Evolutionary conservation across 257 asterid species (phyloP), one percentile per base, ranked within the genome.

Genomic region (Lithospermum erythrorhizon): DNA sequence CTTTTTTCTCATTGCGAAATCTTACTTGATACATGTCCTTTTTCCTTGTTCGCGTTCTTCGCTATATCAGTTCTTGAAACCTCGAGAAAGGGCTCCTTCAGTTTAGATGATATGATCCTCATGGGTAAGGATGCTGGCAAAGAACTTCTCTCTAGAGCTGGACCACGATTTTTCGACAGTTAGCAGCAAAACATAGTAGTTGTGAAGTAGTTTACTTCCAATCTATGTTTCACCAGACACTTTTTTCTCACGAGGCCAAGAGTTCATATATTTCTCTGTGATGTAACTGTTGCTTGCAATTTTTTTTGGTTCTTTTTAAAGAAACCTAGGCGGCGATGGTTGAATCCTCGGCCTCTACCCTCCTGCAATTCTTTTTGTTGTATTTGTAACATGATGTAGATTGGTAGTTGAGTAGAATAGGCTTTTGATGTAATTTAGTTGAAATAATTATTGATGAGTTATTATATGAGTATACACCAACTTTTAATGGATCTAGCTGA

Each of bases 91-190:
- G 97, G 97, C 6, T 68, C 83, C 6, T 87, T 83, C 65, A 66
- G 80, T 2, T 81, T n/a, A 22, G 85, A 79, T 13, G 96, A 83
- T 65, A 90, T 90, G 96, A 66, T 83, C 21, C 78, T 63, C 62
- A 90, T 90, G 95, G 95, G 97, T 1, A 74, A 77, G 51, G 94
- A 87, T 76, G 97, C 97, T 41, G 97, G 96, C 19, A 82, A 85
- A 75, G 97, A 87, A 70, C 91, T 90, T 71, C 95, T 90, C 37
- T 71, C 81, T 9, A 75, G 69, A 61, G 96, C 95, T 9, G 96
- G 97, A 32, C 89, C 89, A 9, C 90, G 85, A 66, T 87, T 90
- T 77, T 90, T 83, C 65, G 75, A 72, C 21, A 67, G 73, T 58
- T 67, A 58, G 10, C 41, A 47, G 37, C 16, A 53, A 10, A 53